Evolutionary conservation across 257 asterid species (phyloP).

Genomic region (Plantago ovata): DNA sequence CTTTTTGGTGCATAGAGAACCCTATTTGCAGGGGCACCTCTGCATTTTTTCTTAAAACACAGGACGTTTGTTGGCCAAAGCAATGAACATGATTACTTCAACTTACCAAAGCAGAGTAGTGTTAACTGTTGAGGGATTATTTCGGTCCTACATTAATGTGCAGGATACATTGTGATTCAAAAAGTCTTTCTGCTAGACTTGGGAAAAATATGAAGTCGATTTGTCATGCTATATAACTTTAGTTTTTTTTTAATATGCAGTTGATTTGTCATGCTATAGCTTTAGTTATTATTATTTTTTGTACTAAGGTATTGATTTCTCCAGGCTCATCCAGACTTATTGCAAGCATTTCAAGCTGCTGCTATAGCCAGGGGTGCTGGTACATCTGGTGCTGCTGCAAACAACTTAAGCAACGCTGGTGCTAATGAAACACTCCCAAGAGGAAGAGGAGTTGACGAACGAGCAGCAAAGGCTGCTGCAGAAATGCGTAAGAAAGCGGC

Average conservation of each 20-base stretch:
- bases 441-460: conserved; percentile 72
- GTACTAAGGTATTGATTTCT: neutral
- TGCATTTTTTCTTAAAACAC: neutral
- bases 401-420: conserved; percentile 38
- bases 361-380: conserved; percentile 47
- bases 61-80: neutral
- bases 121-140: no score
- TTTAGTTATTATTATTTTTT: no score
- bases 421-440: conserved; percentile 55
- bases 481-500: conserved; percentile 88
- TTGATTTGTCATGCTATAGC: no score
- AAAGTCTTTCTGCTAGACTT: no score
- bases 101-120: no score
- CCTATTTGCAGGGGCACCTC: no score
- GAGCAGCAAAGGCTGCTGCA: conserved; percentile 86
- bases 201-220: no score
- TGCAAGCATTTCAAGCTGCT: conserved; percentile 83
- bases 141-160: no score
- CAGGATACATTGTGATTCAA: no score
- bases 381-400: conserved; percentile 25
- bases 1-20: neutral
- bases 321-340: conserved; percentile 84
- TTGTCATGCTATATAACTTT: no score
- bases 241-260: no score
- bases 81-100: neutral